A percentile compares a stretch with the other conserved stretches of the same genome.
Evolutionary conservation across 345 rosid species (phyloP).

Genomic region (Gossypium stocksii): DNA sequence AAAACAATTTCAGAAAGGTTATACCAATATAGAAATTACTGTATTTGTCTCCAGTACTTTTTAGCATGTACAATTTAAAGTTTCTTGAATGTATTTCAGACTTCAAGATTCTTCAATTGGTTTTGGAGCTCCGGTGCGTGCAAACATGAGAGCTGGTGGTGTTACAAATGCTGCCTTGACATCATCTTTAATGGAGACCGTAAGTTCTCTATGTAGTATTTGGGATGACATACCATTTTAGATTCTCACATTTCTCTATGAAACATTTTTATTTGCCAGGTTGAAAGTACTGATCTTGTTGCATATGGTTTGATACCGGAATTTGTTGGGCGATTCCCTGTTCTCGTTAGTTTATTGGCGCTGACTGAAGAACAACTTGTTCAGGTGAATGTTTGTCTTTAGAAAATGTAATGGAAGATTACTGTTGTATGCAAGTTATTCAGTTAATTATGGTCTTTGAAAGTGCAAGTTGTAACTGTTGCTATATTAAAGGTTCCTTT

Average conservation of each 20-base stretch:
- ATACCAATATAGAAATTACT: conserved; percentile 3
- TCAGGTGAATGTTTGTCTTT: conserved; percentile 49
- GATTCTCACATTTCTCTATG: conserved; percentile 3
- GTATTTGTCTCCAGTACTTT: background rate
- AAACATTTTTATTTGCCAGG: conserved; percentile 46
- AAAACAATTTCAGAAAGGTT: conserved; percentile 98
- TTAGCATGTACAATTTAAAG: background rate
- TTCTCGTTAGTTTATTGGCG: conserved; percentile 93
- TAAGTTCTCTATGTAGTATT: conserved; percentile 33
- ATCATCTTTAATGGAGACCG: conserved; percentile 88
- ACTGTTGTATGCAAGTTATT: background rate
- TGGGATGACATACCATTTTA: background rate
- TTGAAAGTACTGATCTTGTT: conserved; percentile 91
- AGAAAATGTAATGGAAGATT: background rate
- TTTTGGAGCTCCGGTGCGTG: conserved; percentile 96
- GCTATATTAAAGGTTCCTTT: background rate
- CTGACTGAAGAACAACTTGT: conserved; percentile 93
- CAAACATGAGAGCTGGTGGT: conserved; percentile 86
- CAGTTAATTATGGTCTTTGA: conserved; percentile 6
- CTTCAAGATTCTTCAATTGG: conserved; percentile 99
- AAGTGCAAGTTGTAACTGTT: background rate
- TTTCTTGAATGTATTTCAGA: conserved; percentile 36
- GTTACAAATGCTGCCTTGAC: conserved; percentile 70
- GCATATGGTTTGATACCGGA: conserved; percentile 97
- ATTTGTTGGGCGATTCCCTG: conserved; percentile 96